Evolutionary conservation across 2,329 filamentous ascomycete species (phyloP).

Genomic region (Cladophialophora psammophila): DNA sequence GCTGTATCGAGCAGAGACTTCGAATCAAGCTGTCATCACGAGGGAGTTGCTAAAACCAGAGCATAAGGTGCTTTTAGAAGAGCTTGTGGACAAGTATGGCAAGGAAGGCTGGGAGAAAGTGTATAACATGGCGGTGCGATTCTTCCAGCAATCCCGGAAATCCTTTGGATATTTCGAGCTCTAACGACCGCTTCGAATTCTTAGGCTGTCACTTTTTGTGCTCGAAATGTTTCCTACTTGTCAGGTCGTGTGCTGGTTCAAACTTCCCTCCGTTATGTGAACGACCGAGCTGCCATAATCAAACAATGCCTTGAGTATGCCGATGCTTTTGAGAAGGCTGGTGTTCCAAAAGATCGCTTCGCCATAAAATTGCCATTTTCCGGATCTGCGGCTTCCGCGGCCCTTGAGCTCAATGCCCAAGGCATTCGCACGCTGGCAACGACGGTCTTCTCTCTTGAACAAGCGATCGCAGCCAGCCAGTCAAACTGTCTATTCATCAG

Average conservation of each 20-base stretch:
- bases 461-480: constrained; percentile 65
- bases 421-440: constrained; percentile 69
- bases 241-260: constrained; percentile 18
- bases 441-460: constrained; percentile 68
- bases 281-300: constrained; percentile 12
- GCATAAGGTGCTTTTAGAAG: neutral
- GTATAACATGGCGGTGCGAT: constrained; percentile 8
- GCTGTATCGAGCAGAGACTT: constrained; percentile 3
- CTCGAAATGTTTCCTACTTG: constrained; percentile 11
- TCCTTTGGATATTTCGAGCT: neutral
- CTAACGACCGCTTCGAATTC: neutral
- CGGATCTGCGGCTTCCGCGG: constrained; percentile 16
- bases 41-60: constrained; percentile 3
- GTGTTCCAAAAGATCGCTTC: constrained; percentile 22
- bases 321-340: constrained; percentile 7
- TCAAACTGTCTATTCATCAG: constrained; percentile 68
- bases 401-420: constrained; percentile 11
- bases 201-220: constrained; percentile 12
- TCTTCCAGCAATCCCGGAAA: neutral
- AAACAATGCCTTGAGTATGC: constrained; percentile 11
- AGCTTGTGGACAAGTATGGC: constrained; percentile 7
- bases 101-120: constrained; percentile 16
- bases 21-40: constrained; percentile 9
- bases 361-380: constrained; percentile 24
- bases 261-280: constrained; percentile 6